A percentile compares a stretch with the other conserved stretches of the same genome.
Conservation (phyloP, 2,329 filamentous ascomycete genomes). For the Macrophomina pseudophaseolina region DNA sequence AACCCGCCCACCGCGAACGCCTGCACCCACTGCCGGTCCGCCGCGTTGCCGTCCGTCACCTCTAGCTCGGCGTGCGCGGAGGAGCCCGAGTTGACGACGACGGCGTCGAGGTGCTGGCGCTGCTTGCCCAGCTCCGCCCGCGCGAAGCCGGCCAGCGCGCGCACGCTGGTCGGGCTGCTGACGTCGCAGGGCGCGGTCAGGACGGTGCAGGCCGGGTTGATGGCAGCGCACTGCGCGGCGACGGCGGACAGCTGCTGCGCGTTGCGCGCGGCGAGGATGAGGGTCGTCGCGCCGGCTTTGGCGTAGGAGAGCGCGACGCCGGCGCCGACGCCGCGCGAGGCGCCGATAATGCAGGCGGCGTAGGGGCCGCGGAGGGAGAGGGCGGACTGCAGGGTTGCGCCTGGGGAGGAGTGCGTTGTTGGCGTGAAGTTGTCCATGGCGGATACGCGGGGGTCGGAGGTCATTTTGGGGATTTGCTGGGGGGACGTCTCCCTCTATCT, state of each 20-base stretch:
- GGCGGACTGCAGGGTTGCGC: constrained; percentile 57
- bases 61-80: constrained; percentile 42
- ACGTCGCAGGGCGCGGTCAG: constrained; percentile 36
- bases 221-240: constrained; percentile 1
- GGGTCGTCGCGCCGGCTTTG: constrained; percentile 44
- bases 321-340: constrained; percentile 37
- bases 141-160: not conserved
- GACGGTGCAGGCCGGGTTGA: not conserved
- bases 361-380: constrained; percentile 31
- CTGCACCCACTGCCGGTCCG: constrained; percentile 38
- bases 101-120: not conserved
- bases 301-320: constrained; percentile 41
- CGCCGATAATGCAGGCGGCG: constrained; percentile 40
- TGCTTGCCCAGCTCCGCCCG: not conserved
- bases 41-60: constrained; percentile 39
- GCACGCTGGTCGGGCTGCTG: constrained; percentile 35
- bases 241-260: constrained; percentile 35
- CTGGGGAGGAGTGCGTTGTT: constrained; percentile 52
- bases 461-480: not conserved
- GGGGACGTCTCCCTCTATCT: not conserved
- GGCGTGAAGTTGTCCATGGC: constrained; percentile 25
- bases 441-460: constrained; percentile 12
- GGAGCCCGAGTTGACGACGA: constrained; percentile 31
- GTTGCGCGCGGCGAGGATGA: constrained; percentile 50
- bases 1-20: constrained; percentile 46